Percentiles rank a stretch among this genome's conserved stretches.
Conservation (phyloP, 352 stramenopile genomes). For the Pythium rhizo-oryzae region DNA sequence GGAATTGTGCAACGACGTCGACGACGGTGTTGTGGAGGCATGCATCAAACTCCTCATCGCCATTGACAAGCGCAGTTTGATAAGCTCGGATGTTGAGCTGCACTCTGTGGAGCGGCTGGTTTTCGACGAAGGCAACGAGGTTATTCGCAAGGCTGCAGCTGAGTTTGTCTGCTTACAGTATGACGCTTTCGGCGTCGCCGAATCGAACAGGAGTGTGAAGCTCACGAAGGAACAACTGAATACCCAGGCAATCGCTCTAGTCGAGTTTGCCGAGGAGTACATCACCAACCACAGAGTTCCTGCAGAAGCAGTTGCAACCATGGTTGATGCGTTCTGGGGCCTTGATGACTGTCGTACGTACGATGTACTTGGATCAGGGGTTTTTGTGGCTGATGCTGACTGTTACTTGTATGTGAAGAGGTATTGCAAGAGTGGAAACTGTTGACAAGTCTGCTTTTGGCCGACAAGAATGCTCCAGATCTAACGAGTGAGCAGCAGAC, state of each 20-base stretch:
- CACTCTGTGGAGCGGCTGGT: slow-evolving; percentile 80
- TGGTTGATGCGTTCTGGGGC: slow-evolving; percentile 87
- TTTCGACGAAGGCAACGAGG: slow-evolving; percentile 68
- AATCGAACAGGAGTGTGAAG: slow-evolving; percentile 58
- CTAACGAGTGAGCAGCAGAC: slow-evolving; percentile 81
- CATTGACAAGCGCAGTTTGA: slow-evolving; percentile 81
- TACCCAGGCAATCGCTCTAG: slow-evolving; percentile 85
- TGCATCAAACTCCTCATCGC: slow-evolving; percentile 78
- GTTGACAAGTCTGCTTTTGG: slow-evolving; percentile 69
- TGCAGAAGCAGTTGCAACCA: slow-evolving; percentile 59
- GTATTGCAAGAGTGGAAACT: slow-evolving; percentile 83
- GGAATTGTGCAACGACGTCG: slow-evolving; percentile 82
- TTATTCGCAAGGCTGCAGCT: slow-evolving; percentile 78
- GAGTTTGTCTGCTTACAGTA: slow-evolving; percentile 91
- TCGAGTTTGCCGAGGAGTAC: slow-evolving; percentile 90
- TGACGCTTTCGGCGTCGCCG: slow-evolving; percentile 82
- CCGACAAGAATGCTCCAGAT: slow-evolving; percentile 82
- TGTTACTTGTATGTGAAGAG: slow-evolving; percentile 43
- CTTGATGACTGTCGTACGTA: slow-evolving; percentile 83
- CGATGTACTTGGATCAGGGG: not conserved
- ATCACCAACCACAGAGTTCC: slow-evolving; percentile 70
- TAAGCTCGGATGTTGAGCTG: slow-evolving; percentile 78
- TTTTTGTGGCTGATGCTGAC: slow-evolving; percentile 18
- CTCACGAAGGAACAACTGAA: slow-evolving; percentile 85
- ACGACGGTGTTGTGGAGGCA: slow-evolving; percentile 68